These are phyloP conservation scores for Rubus parviflorus DNA, from an alignment of 306 rosid species.

Conservation along the genomic window DNA sequence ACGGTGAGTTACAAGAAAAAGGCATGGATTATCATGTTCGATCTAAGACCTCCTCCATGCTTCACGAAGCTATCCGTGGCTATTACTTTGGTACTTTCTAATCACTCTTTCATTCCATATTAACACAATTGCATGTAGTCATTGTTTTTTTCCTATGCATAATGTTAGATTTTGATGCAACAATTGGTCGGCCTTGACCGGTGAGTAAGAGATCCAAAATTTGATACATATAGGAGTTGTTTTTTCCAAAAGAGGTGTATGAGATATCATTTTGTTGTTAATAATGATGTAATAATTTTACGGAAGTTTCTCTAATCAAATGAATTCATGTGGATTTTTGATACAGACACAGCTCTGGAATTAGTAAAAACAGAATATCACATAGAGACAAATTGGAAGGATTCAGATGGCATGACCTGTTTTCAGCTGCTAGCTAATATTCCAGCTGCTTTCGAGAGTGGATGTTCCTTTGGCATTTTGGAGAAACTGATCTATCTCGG, in stretches of 20 bases:
- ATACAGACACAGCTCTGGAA: slow-evolving; percentile 19
- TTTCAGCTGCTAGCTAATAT: slow-evolving; percentile 23
- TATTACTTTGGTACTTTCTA: slow-evolving; percentile 16
- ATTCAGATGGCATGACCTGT: slow-evolving; percentile 16
- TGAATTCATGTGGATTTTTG: background rate
- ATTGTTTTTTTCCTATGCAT: no score
- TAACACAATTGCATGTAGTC: no score
- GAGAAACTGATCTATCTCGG: background rate
- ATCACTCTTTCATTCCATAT: background rate
- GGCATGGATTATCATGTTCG: background rate
- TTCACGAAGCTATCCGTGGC: slow-evolving; percentile 31
- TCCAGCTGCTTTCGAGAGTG: slow-evolving; percentile 28
- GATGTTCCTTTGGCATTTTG: background rate
- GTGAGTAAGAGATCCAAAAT: no score
- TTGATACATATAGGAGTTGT: no score
- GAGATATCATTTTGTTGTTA: background rate
- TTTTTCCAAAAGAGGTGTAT: background rate
- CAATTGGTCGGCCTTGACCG: no score
- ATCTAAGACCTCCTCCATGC: slow-evolving; percentile 2
- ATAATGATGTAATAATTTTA: background rate
- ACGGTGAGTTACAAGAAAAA: no score
- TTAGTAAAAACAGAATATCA: background rate
- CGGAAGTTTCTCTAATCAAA: background rate
- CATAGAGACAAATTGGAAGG: background rate
- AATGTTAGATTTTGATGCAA: no score